Evolutionary conservation across 305 asterid genomes (phyloP).

Genomic region (Fraxinus platypoda): DNA sequence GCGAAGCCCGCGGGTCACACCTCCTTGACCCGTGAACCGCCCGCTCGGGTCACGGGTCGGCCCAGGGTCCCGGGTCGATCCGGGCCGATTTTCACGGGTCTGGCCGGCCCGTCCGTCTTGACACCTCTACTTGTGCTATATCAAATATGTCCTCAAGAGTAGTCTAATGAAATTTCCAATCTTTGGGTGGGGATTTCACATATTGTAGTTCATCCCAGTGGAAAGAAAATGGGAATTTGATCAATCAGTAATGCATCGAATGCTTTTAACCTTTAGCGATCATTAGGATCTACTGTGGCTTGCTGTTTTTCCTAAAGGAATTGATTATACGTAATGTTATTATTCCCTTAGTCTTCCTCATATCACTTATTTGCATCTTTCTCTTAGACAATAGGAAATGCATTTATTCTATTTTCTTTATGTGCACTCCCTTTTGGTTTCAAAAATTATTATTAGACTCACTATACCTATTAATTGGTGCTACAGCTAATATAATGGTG

Average conservation of each 20-base stretch:
- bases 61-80: no score
- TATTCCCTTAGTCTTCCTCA: conserved; percentile 3
- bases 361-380: not conserved
- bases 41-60: no score
- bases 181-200: conserved; percentile 66
- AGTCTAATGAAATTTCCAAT: conserved; percentile 65
- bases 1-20: no score
- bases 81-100: no score
- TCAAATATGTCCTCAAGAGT: conserved; percentile 61
- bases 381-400: not conserved
- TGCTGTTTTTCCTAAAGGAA: conserved; percentile 69
- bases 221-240: conserved; percentile 66
- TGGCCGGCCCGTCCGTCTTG: no score
- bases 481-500: not conserved
- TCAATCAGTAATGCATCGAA: conserved; percentile 37
- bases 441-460: not conserved
- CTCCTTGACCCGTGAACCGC: no score
- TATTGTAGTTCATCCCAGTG: conserved; percentile 62
- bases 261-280: conserved; percentile 43
- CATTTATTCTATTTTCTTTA: not conserved
- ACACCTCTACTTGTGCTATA: conserved; percentile 54
- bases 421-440: not conserved
- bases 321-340: conserved; percentile 50
- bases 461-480: not conserved
- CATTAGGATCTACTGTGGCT: conserved; percentile 61